phyloP scores from a whole-genome alignment of 345 rosid genomes.

The Citrus unshiu region DNA sequence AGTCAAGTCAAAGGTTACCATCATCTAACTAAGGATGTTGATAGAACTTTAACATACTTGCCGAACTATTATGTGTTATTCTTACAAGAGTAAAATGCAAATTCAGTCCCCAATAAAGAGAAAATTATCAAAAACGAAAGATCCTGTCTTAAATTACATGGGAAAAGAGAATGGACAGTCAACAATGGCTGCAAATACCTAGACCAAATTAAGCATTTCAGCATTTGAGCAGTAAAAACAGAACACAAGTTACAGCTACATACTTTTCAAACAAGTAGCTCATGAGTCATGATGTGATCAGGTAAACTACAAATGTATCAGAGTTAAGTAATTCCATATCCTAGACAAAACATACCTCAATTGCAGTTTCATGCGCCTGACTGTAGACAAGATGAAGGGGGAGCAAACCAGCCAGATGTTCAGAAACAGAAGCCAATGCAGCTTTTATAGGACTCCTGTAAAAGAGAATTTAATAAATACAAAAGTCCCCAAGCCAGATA shows the following conservation, averaged over 20 bases:
- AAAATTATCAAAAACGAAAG: neutral
- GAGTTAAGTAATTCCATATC: neutral
- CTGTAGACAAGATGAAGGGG: conserved; percentile 96
- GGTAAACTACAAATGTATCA: neutral
- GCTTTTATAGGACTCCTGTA: conserved; percentile 87
- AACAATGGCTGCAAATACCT: neutral
- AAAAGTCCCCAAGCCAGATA: neutral
- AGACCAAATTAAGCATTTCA: neutral
- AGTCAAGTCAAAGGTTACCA: neutral
- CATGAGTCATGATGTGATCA: neutral
- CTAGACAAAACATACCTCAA: conserved; percentile 57
- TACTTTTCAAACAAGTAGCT: neutral
- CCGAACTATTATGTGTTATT: neutral
- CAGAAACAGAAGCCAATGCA: conserved; percentile 87
- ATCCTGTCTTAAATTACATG: neutral
- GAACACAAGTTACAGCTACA: neutral
- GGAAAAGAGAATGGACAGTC: neutral
- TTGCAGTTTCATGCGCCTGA: conserved; percentile 91
- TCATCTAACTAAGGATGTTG: neutral
- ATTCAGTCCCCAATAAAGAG: neutral
- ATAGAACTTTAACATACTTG: neutral
- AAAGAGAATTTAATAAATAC: neutral
- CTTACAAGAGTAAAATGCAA: neutral
- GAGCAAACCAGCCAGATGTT: conserved; percentile 93
- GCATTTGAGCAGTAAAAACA: neutral